A percentile compares a stretch with the other conserved stretches of the same genome.
Conservation (phyloP, 2,329 filamentous ascomycete species). For the Aspergillus luchuensis region DNA sequence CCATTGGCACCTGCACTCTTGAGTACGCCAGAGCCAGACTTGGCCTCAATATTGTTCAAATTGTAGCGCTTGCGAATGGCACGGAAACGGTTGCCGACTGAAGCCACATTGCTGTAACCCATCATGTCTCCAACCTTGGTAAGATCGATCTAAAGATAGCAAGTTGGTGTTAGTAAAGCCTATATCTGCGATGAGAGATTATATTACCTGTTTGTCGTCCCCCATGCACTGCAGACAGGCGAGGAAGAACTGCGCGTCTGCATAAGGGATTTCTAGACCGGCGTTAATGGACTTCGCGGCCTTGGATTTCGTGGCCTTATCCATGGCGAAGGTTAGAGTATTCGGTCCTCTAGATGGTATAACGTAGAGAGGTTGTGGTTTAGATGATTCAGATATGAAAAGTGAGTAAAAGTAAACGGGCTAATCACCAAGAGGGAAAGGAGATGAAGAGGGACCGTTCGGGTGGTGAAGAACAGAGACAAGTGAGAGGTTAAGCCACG, state of each 20-base stretch:
- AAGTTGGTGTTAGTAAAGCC: background rate
- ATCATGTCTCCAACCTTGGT: conserved; percentile 26
- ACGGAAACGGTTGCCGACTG: conserved; percentile 32
- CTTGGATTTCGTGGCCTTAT: background rate
- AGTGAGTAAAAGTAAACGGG: background rate
- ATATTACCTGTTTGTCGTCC: conserved; percentile 19
- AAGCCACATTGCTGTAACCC: conserved; percentile 31
- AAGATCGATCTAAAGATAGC: conserved; percentile 28
- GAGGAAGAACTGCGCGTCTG: conserved; percentile 28
- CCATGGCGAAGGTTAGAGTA: conserved; percentile 5
- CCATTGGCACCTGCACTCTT: background rate
- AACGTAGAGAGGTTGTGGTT: background rate
- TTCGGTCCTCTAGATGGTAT: background rate
- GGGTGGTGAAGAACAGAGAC: background rate
- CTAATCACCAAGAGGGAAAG: background rate
- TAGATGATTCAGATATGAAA: background rate
- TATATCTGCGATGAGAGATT: background rate
- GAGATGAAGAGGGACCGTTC: background rate
- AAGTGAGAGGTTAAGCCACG: background rate
- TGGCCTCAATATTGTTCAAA: conserved; percentile 23
- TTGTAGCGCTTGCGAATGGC: conserved; percentile 29
- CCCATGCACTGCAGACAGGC: conserved; percentile 30
- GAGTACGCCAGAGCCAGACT: background rate
- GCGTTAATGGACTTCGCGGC: background rate
- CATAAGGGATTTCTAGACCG: conserved; percentile 3